phyloP scores from a whole-genome alignment of 225 moss, liverwort and hornwort genomes.

The Straminergon stramineum region DNA sequence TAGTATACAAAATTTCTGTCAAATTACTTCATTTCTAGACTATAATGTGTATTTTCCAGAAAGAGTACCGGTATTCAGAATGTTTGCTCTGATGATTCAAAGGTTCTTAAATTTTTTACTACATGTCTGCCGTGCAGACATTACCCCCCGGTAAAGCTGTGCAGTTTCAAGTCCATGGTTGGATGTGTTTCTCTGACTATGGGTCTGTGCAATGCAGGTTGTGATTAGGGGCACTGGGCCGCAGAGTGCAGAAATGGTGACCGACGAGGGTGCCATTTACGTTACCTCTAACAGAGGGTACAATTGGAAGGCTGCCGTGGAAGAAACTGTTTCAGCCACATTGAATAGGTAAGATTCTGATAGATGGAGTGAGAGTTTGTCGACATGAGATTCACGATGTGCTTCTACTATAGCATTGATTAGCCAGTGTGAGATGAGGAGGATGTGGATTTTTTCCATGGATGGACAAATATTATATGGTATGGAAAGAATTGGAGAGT shows the following conservation, averaged over 20 bases:
- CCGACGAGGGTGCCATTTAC: conserved; percentile 95
- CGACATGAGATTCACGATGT: background rate
- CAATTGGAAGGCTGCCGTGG: conserved; percentile 99
- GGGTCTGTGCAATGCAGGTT: conserved; percentile 23
- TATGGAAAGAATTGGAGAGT: background rate
- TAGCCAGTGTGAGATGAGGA: background rate
- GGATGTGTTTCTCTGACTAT: background rate
- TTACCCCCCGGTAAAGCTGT: background rate
- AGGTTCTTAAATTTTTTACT: background rate
- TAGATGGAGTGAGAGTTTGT: background rate
- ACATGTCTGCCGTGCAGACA: background rate
- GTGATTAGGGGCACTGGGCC: conserved; percentile 53
- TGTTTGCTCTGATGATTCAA: background rate
- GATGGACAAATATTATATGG: background rate
- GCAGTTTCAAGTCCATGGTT: background rate
- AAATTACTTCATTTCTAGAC: background rate
- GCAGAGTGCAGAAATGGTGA: conserved; percentile 85
- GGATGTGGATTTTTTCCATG: background rate
- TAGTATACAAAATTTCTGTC: background rate
- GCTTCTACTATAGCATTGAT: background rate
- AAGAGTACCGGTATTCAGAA: background rate
- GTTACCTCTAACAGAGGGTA: conserved; percentile 68
- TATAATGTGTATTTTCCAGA: background rate
- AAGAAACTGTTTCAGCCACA: conserved; percentile 90
- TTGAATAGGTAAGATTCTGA: conserved; percentile 50